A percentile compares a stretch with the other conserved stretches of the same genome.
phyloP scores from a whole-genome alignment of 352 stramenopile genomes.

The Pythium brassicae region DNA sequence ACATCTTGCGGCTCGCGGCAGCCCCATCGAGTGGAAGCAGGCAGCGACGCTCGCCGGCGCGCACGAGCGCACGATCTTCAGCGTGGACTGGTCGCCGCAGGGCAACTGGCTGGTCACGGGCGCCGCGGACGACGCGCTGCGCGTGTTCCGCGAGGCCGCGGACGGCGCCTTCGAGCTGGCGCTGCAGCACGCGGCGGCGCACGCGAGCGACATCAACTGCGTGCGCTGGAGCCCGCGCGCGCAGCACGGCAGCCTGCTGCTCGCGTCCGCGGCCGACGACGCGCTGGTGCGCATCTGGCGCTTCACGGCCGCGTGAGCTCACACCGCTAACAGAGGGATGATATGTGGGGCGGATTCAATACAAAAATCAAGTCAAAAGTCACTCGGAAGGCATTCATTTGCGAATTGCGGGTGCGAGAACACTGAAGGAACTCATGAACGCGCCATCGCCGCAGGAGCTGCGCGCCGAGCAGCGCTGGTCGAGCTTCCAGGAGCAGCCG shows the following conservation, averaged over 20 bases:
- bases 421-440: background rate
- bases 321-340: background rate
- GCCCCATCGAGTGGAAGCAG: slow-evolving; percentile 79
- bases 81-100: slow-evolving; percentile 88
- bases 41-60: slow-evolving; percentile 72
- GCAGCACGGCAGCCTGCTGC: slow-evolving; percentile 32
- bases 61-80: slow-evolving; percentile 91
- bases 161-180: slow-evolving; percentile 57
- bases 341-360: background rate
- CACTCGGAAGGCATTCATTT: too few relatives aligned
- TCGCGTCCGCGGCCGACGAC: slow-evolving; percentile 69
- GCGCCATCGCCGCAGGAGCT: slow-evolving; percentile 39
- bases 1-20: slow-evolving; percentile 7
- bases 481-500: slow-evolving; percentile 31
- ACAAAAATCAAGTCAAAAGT: background rate
- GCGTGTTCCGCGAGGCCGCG: slow-evolving; percentile 67
- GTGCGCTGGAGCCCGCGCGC: slow-evolving; percentile 61
- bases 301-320: slow-evolving; percentile 23
- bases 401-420: too few relatives aligned
- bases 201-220: slow-evolving; percentile 78
- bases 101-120: slow-evolving; percentile 87
- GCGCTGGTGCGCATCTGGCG: slow-evolving; percentile 63
- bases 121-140: slow-evolving; percentile 90
- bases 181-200: slow-evolving; percentile 50
- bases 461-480: slow-evolving; percentile 60